Evolutionary conservation across 148 eudicot genomes (phyloP), one percentile per base, ranked within the genome.

Genomic region (Oxyria digyna): DNA sequence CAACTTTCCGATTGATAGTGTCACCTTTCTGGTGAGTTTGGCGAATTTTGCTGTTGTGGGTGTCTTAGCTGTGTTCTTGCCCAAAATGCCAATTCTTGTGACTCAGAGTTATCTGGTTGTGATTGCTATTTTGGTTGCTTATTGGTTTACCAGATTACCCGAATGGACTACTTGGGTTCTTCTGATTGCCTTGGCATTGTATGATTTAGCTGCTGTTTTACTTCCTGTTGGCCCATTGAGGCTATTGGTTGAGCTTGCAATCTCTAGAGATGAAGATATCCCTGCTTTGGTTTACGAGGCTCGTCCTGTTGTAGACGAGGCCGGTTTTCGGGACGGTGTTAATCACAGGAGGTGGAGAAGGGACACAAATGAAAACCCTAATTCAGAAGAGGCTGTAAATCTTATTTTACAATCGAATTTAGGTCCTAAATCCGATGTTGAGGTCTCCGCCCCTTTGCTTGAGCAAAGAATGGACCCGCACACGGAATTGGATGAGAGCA

Each of bases 161-260:
- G 99, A 94, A 62, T 88, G 99, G 97, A 91, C 99, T 33, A 91
- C 99, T 72, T 95, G 97, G 97, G 80, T 81, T 77, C 92, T 95
- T 27, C 79, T 95, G 85, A 83, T 95, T 74, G 96, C 97, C 1
- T 78, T 95, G 87, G 81, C 97, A 37, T 52, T 91, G 62, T 95
- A 95, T 81, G 97, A 95, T 81, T 86, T 95, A 67, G 97, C 88
- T 6, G 99, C 97, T 1, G 99, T 95, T 76, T 85, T 95, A 73
- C 83, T 91, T 76, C 99, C 99, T 41, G 85, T 74, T 67, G 97
- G 99, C 1, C 99, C 99, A 0, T 78, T 95, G 20, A 82, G 96
- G 74, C 77, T 95, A 6, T 76, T 95, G 81, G 99, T 91, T 9
- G 99, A 95, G 85, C 88, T 91, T 55, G 99, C 99, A 1, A 85